phyloP scores from a whole-genome alignment of 305 asterid species.

The Nicotiana rustica region DNA sequence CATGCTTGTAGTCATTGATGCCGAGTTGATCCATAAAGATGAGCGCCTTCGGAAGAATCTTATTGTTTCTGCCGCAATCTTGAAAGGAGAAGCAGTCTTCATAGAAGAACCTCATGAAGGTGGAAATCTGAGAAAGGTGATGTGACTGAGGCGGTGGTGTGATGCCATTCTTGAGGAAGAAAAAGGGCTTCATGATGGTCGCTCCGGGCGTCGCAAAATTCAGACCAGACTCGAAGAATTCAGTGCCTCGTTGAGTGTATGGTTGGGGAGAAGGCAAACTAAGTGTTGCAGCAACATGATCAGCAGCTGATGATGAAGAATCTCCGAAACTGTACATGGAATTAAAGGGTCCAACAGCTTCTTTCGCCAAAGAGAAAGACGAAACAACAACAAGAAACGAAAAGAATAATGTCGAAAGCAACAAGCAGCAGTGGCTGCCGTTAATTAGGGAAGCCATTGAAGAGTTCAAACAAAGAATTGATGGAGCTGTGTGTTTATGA shows the following conservation, averaged over 20 bases:
- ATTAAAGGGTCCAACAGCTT: background rate
- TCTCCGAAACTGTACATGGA: background rate
- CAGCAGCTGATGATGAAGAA: background rate
- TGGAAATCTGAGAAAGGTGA: background rate
- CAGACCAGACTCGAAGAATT: background rate
- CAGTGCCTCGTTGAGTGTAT: background rate
- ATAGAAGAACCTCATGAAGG: background rate
- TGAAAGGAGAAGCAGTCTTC: background rate
- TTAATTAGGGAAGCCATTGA: no score
- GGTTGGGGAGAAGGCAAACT: background rate
- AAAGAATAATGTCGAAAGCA: background rate
- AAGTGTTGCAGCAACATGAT: background rate
- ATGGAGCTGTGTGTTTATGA: no score
- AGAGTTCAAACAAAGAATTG: no score
- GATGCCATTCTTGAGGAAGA: conserved; percentile 22
- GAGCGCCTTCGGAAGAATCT: background rate
- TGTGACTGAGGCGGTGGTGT: background rate
- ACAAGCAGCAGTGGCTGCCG: no score
- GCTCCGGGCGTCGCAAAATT: background rate
- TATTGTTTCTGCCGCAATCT: background rate
- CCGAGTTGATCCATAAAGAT: background rate
- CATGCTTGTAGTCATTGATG: background rate
- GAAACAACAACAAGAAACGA: background rate
- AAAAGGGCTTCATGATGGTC: background rate
- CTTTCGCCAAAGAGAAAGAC: background rate